Base-by-base conservation (phyloP, 108 stramenopile species). In the Cyclotella baltica region DNA sequence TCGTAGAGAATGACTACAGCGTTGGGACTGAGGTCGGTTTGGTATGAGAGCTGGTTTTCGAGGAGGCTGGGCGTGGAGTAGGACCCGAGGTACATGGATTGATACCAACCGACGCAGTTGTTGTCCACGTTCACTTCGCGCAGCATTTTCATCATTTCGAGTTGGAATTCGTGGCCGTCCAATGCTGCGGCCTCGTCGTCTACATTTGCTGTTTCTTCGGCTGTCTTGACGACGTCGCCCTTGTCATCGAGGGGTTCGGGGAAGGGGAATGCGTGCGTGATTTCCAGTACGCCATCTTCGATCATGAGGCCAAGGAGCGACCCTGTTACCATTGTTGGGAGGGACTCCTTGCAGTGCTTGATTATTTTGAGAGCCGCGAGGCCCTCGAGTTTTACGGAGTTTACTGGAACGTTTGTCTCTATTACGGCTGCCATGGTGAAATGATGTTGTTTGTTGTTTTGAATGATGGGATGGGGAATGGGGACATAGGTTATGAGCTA, bases 61-160 rank as follows among this genome's bases (percentile, higher is more conserved):
- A 99, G 76, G 23, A 98, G 82, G 37, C 82, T 69, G 28, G 86
- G 67, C 4, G 96, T 96, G 62, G 97, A 98, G 83, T 95, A 95
- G 11, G 97, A 86, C 18, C 98, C 98, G n/a, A 98, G 84, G 74
- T 96, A 96, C 88, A 96, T 97, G 74, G 92, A 92, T 70, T 97
- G 97, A 86, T 99, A 99, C 98, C 98, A 99, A n/a, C 99, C 99
- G 51, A 98, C 98, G 73, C 94, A 95, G 85, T 98, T 99, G 83
- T 96, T 97, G 77, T 99, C 99, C 35, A 98, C 94, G 75, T 98
- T 98, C 70, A 98, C 97, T 88, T 97, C 96, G 53, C 94, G 83
- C 11, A 99, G 87, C 98, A 99, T 98, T 78, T 96, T 94, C 97
- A 99, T 98, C 98, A 99, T 99, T 82, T 99, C 97, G 34, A 96